Percentiles rank a stretch among this genome's conserved stretches.
phyloP scores from a whole-genome alignment of 2,329 filamentous ascomycete species.

The Fusarium bactridioides region DNA sequence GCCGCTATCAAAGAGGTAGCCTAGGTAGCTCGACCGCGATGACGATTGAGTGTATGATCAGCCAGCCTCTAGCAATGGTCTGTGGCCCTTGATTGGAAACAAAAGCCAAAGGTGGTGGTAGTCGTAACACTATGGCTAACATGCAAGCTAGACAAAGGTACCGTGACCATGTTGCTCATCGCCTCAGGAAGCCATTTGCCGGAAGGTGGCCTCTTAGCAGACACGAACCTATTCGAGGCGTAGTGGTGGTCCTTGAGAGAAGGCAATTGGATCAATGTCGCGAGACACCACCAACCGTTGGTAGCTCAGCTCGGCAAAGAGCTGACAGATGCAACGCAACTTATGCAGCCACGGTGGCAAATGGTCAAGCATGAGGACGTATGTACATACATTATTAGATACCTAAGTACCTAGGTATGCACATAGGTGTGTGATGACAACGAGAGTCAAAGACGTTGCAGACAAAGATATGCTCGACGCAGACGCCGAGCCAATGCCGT shows the following conservation, averaged over 20 bases:
- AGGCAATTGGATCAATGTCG: slow-evolving; percentile 17
- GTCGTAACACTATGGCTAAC: slow-evolving; percentile 25
- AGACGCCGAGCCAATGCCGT: not conserved
- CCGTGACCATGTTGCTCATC: slow-evolving; percentile 24
- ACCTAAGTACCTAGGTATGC: not conserved
- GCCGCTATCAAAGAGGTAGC: slow-evolving; percentile 8
- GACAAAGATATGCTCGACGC: not conserved
- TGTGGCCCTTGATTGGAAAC: slow-evolving; percentile 23
- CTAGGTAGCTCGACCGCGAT: slow-evolving; percentile 5
- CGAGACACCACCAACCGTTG: not conserved
- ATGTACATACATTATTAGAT: not conserved
- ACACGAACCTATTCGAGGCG: not conserved
- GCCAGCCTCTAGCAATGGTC: slow-evolving; percentile 6
- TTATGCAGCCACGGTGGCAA: slow-evolving; percentile 24
- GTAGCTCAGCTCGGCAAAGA: slow-evolving; percentile 23
- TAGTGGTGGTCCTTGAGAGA: slow-evolving; percentile 17
- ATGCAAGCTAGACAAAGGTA: slow-evolving; percentile 28
- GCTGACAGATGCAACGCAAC: not conserved
- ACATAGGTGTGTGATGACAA: not conserved
- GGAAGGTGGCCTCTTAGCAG: slow-evolving; percentile 1
- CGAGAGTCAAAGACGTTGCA: not conserved
- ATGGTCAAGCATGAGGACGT: not conserved
- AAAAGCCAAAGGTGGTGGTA: slow-evolving; percentile 5
- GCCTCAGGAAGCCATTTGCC: slow-evolving; percentile 13
- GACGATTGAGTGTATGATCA: slow-evolving; percentile 30